phyloP scores from a whole-genome alignment of 352 stramenopile genomes.

The Pelagophyceae sp. region DNA sequence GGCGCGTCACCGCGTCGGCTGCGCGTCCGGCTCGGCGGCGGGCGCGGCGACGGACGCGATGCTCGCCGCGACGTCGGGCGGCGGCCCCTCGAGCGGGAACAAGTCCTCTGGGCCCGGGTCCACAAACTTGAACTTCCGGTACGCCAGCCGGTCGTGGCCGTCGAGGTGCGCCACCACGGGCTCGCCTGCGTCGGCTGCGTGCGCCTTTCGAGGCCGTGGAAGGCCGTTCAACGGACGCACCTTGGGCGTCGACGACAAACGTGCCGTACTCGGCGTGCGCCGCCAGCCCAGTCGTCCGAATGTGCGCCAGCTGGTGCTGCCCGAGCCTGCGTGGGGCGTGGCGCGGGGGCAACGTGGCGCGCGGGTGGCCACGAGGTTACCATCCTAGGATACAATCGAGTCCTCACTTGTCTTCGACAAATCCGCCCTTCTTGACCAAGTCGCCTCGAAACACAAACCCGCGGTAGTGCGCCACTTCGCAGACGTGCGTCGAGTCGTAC shows the following conservation, averaged over 20 bases:
- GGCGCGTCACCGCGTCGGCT: not conserved
- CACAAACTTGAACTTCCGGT: constrained; percentile 9
- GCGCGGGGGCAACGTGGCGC: not conserved
- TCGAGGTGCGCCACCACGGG: constrained; percentile 11
- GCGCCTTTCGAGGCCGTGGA: no score
- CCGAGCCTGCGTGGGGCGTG: constrained; percentile 5
- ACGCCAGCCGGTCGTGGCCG: not conserved
- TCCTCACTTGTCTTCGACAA: constrained; percentile 33
- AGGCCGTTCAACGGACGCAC: no score
- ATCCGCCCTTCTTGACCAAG: constrained; percentile 26
- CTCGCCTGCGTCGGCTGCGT: not conserved
- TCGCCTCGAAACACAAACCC: constrained; percentile 19
- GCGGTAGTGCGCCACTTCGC: constrained; percentile 22
- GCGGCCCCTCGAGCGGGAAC: no score
- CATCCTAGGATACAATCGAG: no score
- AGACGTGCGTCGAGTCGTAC: constrained; percentile 35
- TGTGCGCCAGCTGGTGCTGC: constrained; percentile 17
- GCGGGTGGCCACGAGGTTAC: no score
- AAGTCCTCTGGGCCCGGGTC: no score
- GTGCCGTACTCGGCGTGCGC: constrained; percentile 19
- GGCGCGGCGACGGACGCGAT: not conserved
- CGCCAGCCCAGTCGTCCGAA: not conserved
- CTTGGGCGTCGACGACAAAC: constrained; percentile 19
- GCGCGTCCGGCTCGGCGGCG: no score
- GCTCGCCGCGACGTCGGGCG: no score